Evolutionary conservation across 2,329 filamentous ascomycete genomes (phyloP).

Genomic region (Trichoderma sp.): DNA sequence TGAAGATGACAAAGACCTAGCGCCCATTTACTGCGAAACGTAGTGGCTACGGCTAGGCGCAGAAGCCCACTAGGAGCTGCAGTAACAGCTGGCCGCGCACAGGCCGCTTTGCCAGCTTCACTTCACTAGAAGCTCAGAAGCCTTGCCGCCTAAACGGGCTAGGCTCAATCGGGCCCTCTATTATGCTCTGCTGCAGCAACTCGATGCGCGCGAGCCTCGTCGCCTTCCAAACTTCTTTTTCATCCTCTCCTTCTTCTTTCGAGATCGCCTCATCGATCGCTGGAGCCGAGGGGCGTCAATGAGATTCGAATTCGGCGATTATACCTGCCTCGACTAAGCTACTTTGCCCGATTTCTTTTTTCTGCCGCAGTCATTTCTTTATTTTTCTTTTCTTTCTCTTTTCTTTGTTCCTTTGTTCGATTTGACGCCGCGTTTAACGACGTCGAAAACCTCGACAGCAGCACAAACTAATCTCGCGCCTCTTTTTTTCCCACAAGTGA

Average conservation of each 20-base stretch:
- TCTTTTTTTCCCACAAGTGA: constrained; percentile 15
- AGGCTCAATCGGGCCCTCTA: constrained; percentile 1
- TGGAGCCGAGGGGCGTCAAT: background rate
- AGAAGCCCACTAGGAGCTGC: background rate
- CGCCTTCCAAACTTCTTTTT: constrained; percentile 6
- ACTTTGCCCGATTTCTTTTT: background rate
- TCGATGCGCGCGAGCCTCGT: constrained; percentile 26
- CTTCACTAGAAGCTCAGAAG: constrained; percentile 6
- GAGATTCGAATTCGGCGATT: background rate
- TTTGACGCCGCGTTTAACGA: background rate
- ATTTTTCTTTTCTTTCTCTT: background rate
- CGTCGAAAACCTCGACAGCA: background rate
- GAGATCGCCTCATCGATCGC: constrained; percentile 1
- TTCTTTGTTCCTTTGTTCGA: background rate
- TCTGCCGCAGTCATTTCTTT: constrained; percentile 5
- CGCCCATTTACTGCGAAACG: background rate
- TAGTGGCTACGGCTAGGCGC: constrained; percentile 6
- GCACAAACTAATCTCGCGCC: background rate
- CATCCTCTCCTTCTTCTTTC: background rate
- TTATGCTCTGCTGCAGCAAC: constrained; percentile 19
- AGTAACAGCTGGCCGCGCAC: constrained; percentile 13
- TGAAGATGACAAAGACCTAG: background rate
- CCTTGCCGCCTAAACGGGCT: constrained; percentile 23
- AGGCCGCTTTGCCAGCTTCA: constrained; percentile 14
- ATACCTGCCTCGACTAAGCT: background rate